Base-by-base conservation (phyloP, 495 filamentous ascomycete species). In the Astrothelium macrocarpum region DNA sequence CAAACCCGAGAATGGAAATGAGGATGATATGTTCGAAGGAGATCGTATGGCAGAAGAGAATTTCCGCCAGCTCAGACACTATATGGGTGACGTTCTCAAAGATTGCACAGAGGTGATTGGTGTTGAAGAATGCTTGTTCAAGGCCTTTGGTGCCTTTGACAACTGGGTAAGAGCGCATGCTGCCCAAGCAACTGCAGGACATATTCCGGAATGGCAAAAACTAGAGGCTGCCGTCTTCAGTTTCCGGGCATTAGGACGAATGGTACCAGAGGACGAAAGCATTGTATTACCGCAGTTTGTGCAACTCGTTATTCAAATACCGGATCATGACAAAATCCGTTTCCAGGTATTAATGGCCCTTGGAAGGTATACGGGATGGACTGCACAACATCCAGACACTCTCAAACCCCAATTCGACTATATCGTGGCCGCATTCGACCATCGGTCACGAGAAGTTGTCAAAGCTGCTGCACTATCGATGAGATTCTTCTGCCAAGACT, bases 261-360 rank as follows among this genome's bases (percentile, higher is more conserved):
- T 97, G 91, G 92, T 99, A 18, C 87, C 92, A 16, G 82, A 85
- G 39, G 87, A 95, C 60, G 94, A 99, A 72, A 88, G 81, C 65
- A 84, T 85, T 28, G 85, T 99, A 62, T 78, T 99, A 12, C 88
- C 89, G 1, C 88, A 93, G 69, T 86, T 97, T 12, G 95, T 99
- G 73, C 90, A 90, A 9, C 78, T 97, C 59, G 84, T 99, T 64
- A 88, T 95, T 2, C 89, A 95, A 74, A 95, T 99, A 66, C 94
- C 95, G 0, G 84, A 90, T 68, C 95, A 99, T 67, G 90, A 97
- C 76, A 97, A 97, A 77, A 81, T 97, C 1, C 87, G 91, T 31
- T 99, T 97, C 77, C 92, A 95, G 61, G 90, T 92, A 12, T 94
- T 97, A 70, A 96, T 99, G 89, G 90, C 91, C 14, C 82, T 99